These are phyloP conservation scores for Corynespora cassiicola DNA, from an alignment of 2,329 filamentous ascomycete species.

Conservation along the genomic window DNA sequence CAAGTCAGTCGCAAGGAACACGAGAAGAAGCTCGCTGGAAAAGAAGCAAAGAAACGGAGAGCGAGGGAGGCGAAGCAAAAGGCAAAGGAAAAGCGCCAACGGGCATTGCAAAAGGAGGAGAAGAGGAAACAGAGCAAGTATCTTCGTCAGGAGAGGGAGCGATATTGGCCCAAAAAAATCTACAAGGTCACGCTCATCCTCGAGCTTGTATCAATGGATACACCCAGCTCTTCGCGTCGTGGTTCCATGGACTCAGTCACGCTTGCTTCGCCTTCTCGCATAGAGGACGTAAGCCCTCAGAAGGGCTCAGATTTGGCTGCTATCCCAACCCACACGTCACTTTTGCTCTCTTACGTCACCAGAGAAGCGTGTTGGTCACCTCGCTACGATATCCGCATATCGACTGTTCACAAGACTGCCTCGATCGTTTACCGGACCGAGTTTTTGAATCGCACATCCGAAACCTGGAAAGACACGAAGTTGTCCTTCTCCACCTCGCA, in stretches of 20 bases:
- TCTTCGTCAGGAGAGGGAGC: slow-evolving; percentile 36
- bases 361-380: slow-evolving; percentile 65
- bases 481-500: slow-evolving; percentile 70
- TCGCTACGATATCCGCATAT: slow-evolving; percentile 68
- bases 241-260: slow-evolving; percentile 32
- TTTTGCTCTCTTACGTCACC: slow-evolving; percentile 67
- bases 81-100: slow-evolving; percentile 24
- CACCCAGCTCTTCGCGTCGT: slow-evolving; percentile 32
- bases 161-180: slow-evolving; percentile 46
- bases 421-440: slow-evolving; percentile 67
- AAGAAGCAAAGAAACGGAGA: slow-evolving; percentile 31
- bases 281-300: slow-evolving; percentile 2
- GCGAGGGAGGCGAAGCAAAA: slow-evolving; percentile 30
- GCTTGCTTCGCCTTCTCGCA: slow-evolving; percentile 8
- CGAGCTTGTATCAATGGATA: slow-evolving; percentile 38
- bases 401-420: slow-evolving; percentile 60
- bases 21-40: slow-evolving; percentile 28
- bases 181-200: slow-evolving; percentile 45
- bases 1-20: slow-evolving; percentile 30
- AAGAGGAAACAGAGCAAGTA: slow-evolving; percentile 33
- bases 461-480: slow-evolving; percentile 68
- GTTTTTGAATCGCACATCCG: slow-evolving; percentile 67
- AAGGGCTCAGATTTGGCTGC: neutral
- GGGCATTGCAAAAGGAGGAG: slow-evolving; percentile 15
- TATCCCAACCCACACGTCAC: slow-evolving; percentile 15